Percentiles rank a stretch among this genome's conserved stretches.
phyloP scores from a whole-genome alignment of 2,329 filamentous ascomycete species.

The Ceratocystis variospora region DNA sequence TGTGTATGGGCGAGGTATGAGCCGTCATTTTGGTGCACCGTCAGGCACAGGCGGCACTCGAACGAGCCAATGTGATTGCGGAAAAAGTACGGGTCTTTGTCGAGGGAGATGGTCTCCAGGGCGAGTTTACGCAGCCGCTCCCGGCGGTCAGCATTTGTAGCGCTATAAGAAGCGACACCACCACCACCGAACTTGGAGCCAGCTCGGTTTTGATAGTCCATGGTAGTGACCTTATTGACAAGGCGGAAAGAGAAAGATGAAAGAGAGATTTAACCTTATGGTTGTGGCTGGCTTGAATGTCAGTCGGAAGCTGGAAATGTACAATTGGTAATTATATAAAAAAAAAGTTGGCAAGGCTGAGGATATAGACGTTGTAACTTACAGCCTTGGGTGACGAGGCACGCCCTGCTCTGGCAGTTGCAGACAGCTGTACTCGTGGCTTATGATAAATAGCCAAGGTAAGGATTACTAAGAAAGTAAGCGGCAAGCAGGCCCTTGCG shows the following conservation, averaged over 20 bases:
- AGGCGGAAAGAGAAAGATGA: background rate
- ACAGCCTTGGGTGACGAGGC: background rate
- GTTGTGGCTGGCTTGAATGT: background rate
- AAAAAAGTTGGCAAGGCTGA: constrained; percentile 5
- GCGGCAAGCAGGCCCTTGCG: background rate
- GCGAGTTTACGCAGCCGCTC: constrained; percentile 96
- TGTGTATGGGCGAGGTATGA: constrained; percentile 98
- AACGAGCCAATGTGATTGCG: constrained; percentile 98
- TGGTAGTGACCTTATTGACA: constrained; percentile 24
- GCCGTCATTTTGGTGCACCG: constrained; percentile 96
- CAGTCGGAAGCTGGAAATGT: background rate
- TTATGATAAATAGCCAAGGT: no score
- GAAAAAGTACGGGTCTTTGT: constrained; percentile 99
- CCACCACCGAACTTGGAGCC: constrained; percentile 97
- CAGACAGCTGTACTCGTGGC: background rate
- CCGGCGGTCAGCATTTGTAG: constrained; percentile 91
- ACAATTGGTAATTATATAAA: background rate
- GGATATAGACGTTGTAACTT: background rate
- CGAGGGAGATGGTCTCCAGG: constrained; percentile 95
- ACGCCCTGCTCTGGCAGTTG: background rate
- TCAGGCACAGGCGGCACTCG: constrained; percentile 91
- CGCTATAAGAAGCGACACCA: constrained; percentile 83
- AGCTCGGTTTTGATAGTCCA: constrained; percentile 79
- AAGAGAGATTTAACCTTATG: background rate
- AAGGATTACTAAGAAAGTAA: no score